These are phyloP conservation scores for Myotisia sp. DNA, from an alignment of 2,329 filamentous ascomycete species.

Conservation along the genomic window DNA sequence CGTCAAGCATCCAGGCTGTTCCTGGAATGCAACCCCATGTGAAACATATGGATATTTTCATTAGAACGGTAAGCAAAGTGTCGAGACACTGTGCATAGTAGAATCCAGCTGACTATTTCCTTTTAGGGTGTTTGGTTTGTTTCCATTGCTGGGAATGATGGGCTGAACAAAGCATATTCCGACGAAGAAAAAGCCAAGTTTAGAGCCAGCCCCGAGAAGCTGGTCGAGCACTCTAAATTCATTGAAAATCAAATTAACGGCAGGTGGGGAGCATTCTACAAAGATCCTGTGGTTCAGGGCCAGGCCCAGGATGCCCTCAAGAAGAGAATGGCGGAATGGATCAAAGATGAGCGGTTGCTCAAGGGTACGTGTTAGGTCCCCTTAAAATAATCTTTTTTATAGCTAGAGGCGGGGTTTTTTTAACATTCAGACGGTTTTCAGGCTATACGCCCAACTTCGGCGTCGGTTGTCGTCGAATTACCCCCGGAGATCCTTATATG, in stretches of 20 bases:
- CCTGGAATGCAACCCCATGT: constrained; percentile 29
- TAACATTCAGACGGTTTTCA: not conserved
- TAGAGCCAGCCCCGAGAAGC: constrained; percentile 10
- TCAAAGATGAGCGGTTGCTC: constrained; percentile 38
- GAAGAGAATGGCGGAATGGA: constrained; percentile 35
- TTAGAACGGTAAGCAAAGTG: constrained; percentile 16
- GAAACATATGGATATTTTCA: constrained; percentile 24
- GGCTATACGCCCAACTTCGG: constrained; percentile 16
- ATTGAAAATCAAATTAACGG: constrained; percentile 37
- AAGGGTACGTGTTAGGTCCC: constrained; percentile 22
- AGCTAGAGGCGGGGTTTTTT: not conserved
- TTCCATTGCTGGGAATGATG: constrained; percentile 34
- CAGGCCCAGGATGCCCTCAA: constrained; percentile 25
- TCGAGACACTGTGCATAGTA: not conserved
- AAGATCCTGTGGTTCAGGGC: constrained; percentile 28
- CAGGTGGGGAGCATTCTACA: constrained; percentile 35
- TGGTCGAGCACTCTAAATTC: constrained; percentile 33
- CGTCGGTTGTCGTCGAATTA: constrained; percentile 35
- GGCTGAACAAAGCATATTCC: constrained; percentile 27
- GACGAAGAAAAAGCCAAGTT: constrained; percentile 10
- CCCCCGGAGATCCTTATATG: constrained; percentile 39
- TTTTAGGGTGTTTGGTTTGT: constrained; percentile 21
- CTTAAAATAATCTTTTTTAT: too few species aligned
- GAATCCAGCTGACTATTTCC: not conserved
- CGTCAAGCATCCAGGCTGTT: constrained; percentile 30